Evolutionary conservation across 768 basidiomycete species (phyloP).

Genomic region (Gautieria morchelliformis): DNA sequence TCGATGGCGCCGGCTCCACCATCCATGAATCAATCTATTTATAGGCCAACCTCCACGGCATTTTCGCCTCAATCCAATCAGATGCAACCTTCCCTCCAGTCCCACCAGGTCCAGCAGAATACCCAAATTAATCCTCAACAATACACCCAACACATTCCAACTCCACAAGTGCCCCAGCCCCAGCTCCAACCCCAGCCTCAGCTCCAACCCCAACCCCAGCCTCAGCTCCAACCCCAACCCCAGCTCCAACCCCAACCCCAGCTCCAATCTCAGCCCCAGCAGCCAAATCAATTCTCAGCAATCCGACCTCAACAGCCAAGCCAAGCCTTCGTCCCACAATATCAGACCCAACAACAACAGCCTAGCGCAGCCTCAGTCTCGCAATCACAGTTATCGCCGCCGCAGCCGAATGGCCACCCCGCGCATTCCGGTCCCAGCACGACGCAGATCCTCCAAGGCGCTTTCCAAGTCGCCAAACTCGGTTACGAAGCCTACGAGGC

Average conservation of each 20-base stretch:
- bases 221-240: not conserved
- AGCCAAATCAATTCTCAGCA: too few species aligned
- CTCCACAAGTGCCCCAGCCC: not conserved
- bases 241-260: too few species aligned
- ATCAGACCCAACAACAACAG: not conserved
- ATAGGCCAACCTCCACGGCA: too few species aligned
- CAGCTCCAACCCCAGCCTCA: too few species aligned
- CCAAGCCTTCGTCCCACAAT: too few species aligned
- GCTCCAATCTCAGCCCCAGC: too few species aligned
- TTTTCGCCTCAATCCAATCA: too few species aligned
- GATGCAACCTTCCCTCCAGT: too few species aligned
- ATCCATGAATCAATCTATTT: not conserved
- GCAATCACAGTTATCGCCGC: not conserved
- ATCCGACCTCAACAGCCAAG: too few species aligned
- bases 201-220: too few species aligned
- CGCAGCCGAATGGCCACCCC: not conserved
- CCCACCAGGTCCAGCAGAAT: not conserved
- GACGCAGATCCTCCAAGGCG: not conserved
- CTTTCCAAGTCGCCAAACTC: not conserved
- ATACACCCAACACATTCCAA: not conserved
- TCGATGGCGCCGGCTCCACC: not conserved
- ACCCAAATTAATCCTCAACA: not conserved
- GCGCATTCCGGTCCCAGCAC: not conserved
- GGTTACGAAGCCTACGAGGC: not conserved
- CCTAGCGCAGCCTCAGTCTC: too few species aligned